Percentiles rank a stretch among this genome's conserved stretches.
Conservation (phyloP, 805 yeast species). For the Yamadazyma akitaensis region DNA sequence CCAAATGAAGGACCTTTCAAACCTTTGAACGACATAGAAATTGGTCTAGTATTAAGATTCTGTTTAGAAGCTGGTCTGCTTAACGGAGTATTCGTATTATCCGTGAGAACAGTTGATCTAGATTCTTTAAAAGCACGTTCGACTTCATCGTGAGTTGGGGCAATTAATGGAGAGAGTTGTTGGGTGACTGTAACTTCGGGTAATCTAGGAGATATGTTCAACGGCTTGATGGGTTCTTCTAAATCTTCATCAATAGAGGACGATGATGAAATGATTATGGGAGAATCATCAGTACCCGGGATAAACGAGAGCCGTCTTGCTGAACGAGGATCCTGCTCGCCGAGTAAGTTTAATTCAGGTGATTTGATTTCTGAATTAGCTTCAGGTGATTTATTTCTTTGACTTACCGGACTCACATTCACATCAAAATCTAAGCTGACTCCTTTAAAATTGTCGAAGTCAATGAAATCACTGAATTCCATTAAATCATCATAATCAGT, state of each 20-base stretch:
- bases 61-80: background rate
- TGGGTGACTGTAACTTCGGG: constrained; percentile 13
- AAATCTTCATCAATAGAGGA: constrained; percentile 12
- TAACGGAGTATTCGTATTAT: background rate
- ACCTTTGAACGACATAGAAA: constrained; percentile 60
- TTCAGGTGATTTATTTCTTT: background rate
- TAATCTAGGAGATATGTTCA: constrained; percentile 9
- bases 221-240: constrained; percentile 13
- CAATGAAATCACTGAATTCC: constrained; percentile 41
- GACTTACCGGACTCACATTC: background rate
- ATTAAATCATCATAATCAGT: constrained; percentile 26
- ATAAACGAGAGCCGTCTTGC: constrained; percentile 2
- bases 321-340: background rate
- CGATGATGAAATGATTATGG: constrained; percentile 14
- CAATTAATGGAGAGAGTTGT: constrained; percentile 10
- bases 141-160: constrained; percentile 11
- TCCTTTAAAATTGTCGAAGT: constrained; percentile 32
- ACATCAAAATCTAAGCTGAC: constrained; percentile 15
- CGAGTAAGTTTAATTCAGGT: background rate
- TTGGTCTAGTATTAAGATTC: constrained; percentile 23
- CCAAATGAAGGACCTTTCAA: constrained; percentile 57
- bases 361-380: background rate
- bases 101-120: constrained; percentile 5
- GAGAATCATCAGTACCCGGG: constrained; percentile 8
- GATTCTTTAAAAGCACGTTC: background rate